These are phyloP conservation scores for Lablab purpureus DNA, from an alignment of 306 rosid species.

Conservation along the genomic window DNA sequence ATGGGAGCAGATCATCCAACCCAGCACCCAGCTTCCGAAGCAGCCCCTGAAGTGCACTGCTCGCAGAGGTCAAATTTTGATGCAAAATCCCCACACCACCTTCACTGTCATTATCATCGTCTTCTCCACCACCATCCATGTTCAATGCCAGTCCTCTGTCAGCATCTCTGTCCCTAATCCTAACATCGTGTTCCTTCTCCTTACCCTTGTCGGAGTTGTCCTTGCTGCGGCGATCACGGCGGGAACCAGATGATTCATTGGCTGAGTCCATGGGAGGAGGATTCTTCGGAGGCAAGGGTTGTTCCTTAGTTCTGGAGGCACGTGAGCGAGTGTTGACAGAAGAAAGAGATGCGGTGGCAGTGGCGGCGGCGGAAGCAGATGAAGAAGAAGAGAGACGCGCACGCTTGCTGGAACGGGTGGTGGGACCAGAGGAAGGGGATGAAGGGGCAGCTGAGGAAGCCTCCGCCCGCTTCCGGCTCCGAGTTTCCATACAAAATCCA, in stretches of 20 bases:
- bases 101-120: constrained; percentile 87
- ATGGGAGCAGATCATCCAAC: constrained; percentile 89
- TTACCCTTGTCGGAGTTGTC: constrained; percentile 84
- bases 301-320: constrained; percentile 54
- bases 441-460: constrained; percentile 99
- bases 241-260: constrained; percentile 89
- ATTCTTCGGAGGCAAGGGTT: constrained; percentile 51
- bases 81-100: constrained; percentile 81
- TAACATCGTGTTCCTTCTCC: constrained; percentile 81
- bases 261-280: constrained; percentile 73
- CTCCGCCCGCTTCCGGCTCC: constrained; percentile 99
- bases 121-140: constrained; percentile 72
- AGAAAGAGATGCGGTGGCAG: constrained; percentile 21
- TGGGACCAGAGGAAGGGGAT: constrained; percentile 79
- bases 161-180: constrained; percentile 74
- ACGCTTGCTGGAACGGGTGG: constrained; percentile 85
- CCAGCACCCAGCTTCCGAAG: constrained; percentile 96
- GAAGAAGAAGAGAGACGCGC: constrained; percentile 63
- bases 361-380: constrained; percentile 38
- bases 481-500: constrained; percentile 99
- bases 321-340: constrained; percentile 82
- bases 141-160: constrained; percentile 73
- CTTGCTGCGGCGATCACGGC: constrained; percentile 76
- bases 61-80: constrained; percentile 89
- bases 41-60: constrained; percentile 98